Evolutionary conservation across 768 basidiomycete species (phyloP), one percentile per base, ranked within the genome.

Genomic region (Cystofilobasidium capitatum): DNA sequence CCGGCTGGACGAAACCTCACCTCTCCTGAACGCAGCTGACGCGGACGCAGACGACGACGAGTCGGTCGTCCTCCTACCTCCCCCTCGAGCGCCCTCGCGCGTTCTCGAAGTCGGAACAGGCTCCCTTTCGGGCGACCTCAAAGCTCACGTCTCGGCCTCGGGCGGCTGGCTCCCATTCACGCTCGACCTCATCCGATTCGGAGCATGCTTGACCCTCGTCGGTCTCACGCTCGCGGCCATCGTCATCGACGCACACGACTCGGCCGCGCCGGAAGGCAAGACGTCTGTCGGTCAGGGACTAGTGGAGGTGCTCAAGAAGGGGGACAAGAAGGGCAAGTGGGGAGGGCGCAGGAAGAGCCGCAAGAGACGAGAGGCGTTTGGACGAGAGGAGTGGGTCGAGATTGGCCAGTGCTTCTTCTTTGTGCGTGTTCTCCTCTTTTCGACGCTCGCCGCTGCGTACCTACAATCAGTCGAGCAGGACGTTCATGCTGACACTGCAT

Each of bases 331-430:
- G 47, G 55, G 54, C 35, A 44, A n/a, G 39, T 29, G 58, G 44
- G 26, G 26, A 7, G 51, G 44, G 44, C 49, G 58, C 33, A 44
- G 22, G 22, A 58, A 58, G 57, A 36, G 58, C 1, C 24, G 51
- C 45, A 45, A 58, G 49, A 26, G 47, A 1, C 36, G 60, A 4
- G 60, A 67, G 60, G 66, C 36, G 13, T 67, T 67, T 57, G 66
- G 66, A 3, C 22, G 66, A 26, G 66, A 67, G 35, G 66, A 67
- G 20, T 62, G 59, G 60, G 60, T 67, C 12, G 66, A 67, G 51
- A 55, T 67, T 14, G 49, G 49, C 8, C 66, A 67, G 60, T 58
- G 57, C 45, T 31, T 39, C 37, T 60, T 67, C 37, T 67, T 61
- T 31, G 66, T 67, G 26, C 39, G 66, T 66, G 4, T 31, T 7